phyloP scores from a whole-genome alignment of 768 basidiomycete species.

The Mycena olivaceomarginata region DNA sequence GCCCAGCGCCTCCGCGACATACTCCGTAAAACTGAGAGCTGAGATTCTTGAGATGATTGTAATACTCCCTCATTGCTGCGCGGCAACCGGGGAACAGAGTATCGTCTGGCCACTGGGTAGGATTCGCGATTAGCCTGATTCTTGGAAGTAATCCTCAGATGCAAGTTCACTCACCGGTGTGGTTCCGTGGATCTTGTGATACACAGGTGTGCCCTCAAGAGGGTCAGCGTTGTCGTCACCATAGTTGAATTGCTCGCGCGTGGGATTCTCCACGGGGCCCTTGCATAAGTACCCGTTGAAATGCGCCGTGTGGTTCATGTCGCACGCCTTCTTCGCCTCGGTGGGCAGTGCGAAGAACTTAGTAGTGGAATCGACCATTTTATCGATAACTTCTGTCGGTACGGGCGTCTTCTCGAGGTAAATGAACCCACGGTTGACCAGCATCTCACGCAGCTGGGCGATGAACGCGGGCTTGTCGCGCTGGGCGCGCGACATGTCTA shows the following conservation, averaged over 20 bases:
- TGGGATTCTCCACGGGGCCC: constrained; percentile 38
- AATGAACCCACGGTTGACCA: constrained; percentile 74
- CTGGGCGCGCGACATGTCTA: constrained; percentile 36
- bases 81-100: constrained; percentile 37
- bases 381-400: constrained; percentile 57
- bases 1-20: constrained; percentile 41
- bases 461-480: constrained; percentile 58
- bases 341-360: constrained; percentile 70
- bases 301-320: constrained; percentile 70
- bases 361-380: constrained; percentile 65
- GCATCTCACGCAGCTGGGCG: constrained; percentile 67
- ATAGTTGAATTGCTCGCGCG: constrained; percentile 41
- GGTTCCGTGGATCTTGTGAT: too few relatives aligned
- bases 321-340: constrained; percentile 62
- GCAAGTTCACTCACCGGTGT: constrained; percentile 1
- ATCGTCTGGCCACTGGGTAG: constrained; percentile 39
- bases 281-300: constrained; percentile 71
- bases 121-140: not conserved
- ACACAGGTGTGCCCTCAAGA: too few relatives aligned
- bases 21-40: constrained; percentile 32
- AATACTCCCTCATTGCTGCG: constrained; percentile 34
- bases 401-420: constrained; percentile 71
- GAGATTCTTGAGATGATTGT: constrained; percentile 34
- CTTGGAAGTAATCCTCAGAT: not conserved
- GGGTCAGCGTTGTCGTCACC: too few relatives aligned